A percentile compares a stretch with the other conserved stretches of the same genome.
Evolutionary conservation across 805 yeast genomes (phyloP).

Genomic region (Barnettozyma botsteinii): DNA sequence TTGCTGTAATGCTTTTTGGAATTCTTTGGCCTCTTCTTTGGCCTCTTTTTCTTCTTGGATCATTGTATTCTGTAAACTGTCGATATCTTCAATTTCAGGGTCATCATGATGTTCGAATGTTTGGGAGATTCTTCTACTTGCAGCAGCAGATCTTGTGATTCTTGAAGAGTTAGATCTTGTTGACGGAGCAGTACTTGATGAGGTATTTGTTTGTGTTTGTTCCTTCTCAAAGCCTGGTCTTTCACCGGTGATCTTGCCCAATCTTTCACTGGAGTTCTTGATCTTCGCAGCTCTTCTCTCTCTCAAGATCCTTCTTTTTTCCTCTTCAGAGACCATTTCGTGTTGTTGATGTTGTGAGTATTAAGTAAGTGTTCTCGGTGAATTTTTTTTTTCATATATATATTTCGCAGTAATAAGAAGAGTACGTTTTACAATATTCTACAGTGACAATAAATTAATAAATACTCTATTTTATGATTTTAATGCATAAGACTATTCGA

Average conservation of each 20-base stretch:
- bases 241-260: conserved; percentile 25
- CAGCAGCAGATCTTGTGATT: not conserved
- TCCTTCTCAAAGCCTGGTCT: conserved; percentile 7
- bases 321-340: conserved; percentile 17
- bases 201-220: not conserved
- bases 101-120: conserved; percentile 13
- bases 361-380: not conserved
- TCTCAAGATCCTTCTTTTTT: conserved; percentile 22
- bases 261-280: conserved; percentile 16
- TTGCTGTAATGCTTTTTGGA: conserved; percentile 19
- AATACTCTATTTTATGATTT: not conserved
- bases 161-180: not conserved
- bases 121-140: conserved; percentile 16
- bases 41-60: conserved; percentile 10
- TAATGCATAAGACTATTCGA: too few species aligned
- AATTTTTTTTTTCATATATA: too few species aligned
- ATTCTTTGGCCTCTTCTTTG: conserved; percentile 17
- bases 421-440: too few species aligned
- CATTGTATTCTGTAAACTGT: not conserved
- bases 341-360: not conserved
- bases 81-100: conserved; percentile 16
- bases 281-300: conserved; percentile 26
- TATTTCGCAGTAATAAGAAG: too few species aligned
- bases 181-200: not conserved
- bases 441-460: too few species aligned